Conservation (phyloP, 345 rosid genomes). For the Syzygium grande region DNA sequence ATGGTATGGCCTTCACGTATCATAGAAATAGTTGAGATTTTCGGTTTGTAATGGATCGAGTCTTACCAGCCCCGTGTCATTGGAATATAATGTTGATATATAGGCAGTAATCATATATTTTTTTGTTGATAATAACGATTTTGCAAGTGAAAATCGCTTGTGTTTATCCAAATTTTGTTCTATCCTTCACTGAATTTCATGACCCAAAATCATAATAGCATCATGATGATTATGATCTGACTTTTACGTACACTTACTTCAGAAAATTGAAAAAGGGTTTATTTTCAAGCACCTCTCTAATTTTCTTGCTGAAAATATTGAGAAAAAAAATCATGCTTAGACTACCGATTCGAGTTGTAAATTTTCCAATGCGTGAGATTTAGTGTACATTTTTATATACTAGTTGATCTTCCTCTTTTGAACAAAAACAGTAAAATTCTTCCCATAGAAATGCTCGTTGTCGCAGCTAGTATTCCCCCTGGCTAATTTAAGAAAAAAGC, state of each 20-base stretch:
- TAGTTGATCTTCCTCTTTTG: background rate
- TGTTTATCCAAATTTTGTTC: background rate
- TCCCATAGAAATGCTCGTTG: background rate
- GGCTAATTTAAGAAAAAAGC: too few relatives aligned
- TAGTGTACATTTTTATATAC: background rate
- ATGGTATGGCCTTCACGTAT: too few relatives aligned
- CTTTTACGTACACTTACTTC: background rate
- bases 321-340: background rate
- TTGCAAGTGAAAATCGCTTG: background rate
- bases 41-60: too few relatives aligned
- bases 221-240: background rate
- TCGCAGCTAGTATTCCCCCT: background rate
- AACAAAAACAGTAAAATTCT: background rate
- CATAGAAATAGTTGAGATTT: too few relatives aligned
- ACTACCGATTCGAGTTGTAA: background rate
- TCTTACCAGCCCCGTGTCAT: too few relatives aligned
- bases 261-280: background rate
- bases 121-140: background rate
- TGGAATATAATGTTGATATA: background rate
- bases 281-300: background rate
- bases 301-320: background rate
- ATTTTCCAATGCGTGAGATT: background rate
- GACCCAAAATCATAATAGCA: background rate
- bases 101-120: background rate
- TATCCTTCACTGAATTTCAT: background rate